Percentiles rank a stretch among this genome's conserved stretches.
These are phyloP conservation scores for Sarocladiaceae sp. DNA, from an alignment of 2,329 filamentous ascomycete genomes.

Conservation along the genomic window DNA sequence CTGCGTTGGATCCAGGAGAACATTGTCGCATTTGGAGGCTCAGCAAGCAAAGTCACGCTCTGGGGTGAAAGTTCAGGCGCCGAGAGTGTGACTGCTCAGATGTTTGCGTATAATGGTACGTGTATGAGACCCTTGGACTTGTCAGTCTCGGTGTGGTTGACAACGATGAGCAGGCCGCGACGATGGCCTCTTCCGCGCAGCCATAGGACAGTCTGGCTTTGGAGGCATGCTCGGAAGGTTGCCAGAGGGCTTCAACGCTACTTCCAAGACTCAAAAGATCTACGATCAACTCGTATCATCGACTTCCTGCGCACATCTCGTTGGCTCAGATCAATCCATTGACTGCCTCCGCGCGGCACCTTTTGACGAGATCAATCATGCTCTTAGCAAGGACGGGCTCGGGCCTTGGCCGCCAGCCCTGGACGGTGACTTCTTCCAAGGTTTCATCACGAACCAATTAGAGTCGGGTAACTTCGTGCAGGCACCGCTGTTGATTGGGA, in stretches of 20 bases:
- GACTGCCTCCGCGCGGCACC: slow-evolving; percentile 28
- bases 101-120: slow-evolving; percentile 43
- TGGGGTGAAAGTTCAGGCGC: slow-evolving; percentile 42
- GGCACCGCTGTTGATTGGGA: slow-evolving; percentile 39
- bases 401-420: slow-evolving; percentile 33
- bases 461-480: slow-evolving; percentile 33
- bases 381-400: slow-evolving; percentile 13
- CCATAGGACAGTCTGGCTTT: slow-evolving; percentile 27
- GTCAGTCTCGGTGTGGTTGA: too few species aligned
- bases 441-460: slow-evolving; percentile 39
- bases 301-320: slow-evolving; percentile 25
- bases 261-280: background rate
- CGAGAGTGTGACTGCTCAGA: slow-evolving; percentile 37
- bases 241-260: slow-evolving; percentile 25
- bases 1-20: slow-evolving; percentile 48
- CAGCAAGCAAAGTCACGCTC: slow-evolving; percentile 38
- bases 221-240: slow-evolving; percentile 32
- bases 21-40: slow-evolving; percentile 43
- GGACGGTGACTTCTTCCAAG: slow-evolving; percentile 41
- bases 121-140: too few species aligned
- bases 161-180: slow-evolving; percentile 32
- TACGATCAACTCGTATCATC: slow-evolving; percentile 23
- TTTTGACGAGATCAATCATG: slow-evolving; percentile 25
- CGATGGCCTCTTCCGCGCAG: slow-evolving; percentile 47
- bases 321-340: slow-evolving; percentile 8